Percentiles rank a stretch among this genome's conserved stretches.
phyloP scores from a whole-genome alignment of 495 filamentous ascomycete species.

The Aspergillus kassunensis region DNA sequence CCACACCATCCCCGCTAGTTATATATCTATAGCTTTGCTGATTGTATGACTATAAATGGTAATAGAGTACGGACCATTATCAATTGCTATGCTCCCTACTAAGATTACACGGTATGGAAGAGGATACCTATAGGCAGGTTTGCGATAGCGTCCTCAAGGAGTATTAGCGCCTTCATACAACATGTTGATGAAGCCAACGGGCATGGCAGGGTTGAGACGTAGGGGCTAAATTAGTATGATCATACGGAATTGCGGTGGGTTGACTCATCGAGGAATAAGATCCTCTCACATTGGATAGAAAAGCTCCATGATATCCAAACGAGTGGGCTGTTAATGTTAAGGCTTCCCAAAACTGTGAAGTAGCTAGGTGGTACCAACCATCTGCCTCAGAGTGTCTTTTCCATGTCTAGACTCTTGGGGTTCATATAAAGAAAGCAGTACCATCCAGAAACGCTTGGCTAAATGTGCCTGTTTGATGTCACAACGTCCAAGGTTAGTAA shows the following conservation, averaged over 20 bases:
- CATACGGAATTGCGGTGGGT: background rate
- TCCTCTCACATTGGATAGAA: background rate
- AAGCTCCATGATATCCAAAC: too few species aligned
- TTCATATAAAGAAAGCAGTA: background rate
- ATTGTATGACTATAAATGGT: too few species aligned
- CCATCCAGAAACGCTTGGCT: background rate
- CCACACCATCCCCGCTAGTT: background rate
- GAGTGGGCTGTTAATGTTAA: too few species aligned
- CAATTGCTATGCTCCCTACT: too few species aligned
- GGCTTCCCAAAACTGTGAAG: too few species aligned
- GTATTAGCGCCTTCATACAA: background rate
- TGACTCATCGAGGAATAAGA: background rate
- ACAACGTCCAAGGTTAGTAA: background rate
- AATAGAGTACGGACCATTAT: too few species aligned
- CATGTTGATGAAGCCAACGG: background rate
- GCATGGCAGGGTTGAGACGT: background rate
- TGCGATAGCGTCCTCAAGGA: too few species aligned
- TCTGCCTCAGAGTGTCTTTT: background rate
- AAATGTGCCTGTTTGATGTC: constrained; percentile 8
- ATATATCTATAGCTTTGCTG: background rate
- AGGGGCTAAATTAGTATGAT: background rate
- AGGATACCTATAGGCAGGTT: too few species aligned
- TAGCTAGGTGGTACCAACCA: background rate
- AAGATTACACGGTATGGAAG: too few species aligned
- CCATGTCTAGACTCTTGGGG: background rate